Evolutionary conservation across 2,329 filamentous ascomycete genomes (phyloP), one percentile per base, ranked within the genome.

Genomic region (Trichoderma koningiopsis): DNA sequence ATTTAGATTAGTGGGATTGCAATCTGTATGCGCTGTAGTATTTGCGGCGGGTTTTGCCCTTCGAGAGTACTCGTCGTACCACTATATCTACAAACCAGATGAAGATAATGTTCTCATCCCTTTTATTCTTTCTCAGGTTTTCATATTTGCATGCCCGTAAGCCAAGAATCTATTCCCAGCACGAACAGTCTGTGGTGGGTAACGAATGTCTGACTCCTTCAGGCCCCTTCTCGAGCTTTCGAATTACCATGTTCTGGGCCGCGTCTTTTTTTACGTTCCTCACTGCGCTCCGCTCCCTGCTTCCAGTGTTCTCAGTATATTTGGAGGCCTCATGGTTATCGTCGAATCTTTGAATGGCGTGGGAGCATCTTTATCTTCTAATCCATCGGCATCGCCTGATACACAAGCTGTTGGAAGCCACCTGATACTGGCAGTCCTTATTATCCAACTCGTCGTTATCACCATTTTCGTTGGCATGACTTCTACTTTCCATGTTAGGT

Each of bases 271-370:
- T 13, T 62, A 62, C 52, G 60, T 62, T 2, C 60, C 60, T 22
- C 60, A 62, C n/a, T 62, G 60, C 19, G 60, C 60, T 35, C 60
- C 60, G 5, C 31, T 62, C 5, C 60, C 60, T 14, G 60, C 60
- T 1, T 62, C 60, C 8, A 49, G 43, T 24, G 60, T 62, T 53
- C n/a, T 62, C 0, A 7, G 35, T n/a, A 22, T 47, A 1, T 62
- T 62, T 27, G 60, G 60, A 1, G 60, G 60, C n/a, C 29, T 62
- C 8, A 62, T 62, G 60, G 43, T 13, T 37, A n/a, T 62, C 22
- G 60, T 53, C 43, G 60, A 62, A 37, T 35, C 60, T 11, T 53
- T 62, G 43, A 62, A 62, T 52, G 60, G 43, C n/a, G 60, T 62
- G 4, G 60, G 60, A 27, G 60, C 47, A 16, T 47, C 60, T 27